phyloP scores from a whole-genome alignment of 352 stramenopile species.

The Phytophthora colocasiae region DNA sequence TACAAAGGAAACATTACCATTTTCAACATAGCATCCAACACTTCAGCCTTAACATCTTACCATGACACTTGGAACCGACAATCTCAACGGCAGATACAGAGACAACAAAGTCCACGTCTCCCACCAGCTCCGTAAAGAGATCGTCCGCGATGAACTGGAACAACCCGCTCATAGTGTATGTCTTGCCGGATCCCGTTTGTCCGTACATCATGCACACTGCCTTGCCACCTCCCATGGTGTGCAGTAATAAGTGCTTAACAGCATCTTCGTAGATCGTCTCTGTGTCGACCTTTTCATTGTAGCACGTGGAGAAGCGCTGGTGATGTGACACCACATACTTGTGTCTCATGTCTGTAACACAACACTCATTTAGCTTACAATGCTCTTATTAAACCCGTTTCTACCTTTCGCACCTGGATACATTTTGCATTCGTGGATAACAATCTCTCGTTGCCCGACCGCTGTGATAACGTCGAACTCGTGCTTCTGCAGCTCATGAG shows the following conservation, averaged over 20 bases:
- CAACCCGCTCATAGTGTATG: constrained; percentile 87
- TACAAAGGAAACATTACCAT: no score
- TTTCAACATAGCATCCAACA: no score
- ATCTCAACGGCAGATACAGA: constrained; percentile 70
- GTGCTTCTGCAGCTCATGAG: constrained; percentile 83
- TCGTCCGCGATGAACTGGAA: constrained; percentile 82
- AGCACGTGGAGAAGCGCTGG: constrained; percentile 80
- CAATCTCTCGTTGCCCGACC: constrained; percentile 59
- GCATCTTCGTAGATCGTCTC: constrained; percentile 81
- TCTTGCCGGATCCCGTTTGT: constrained; percentile 77
- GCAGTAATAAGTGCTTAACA: constrained; percentile 68
- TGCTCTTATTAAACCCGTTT: neutral
- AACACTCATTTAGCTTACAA: neutral
- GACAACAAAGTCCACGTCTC: constrained; percentile 55
- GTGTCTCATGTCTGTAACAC: constrained; percentile 81
- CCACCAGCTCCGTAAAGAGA: constrained; percentile 60
- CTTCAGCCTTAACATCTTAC: constrained; percentile 21
- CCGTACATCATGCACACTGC: constrained; percentile 87
- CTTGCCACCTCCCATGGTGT: constrained; percentile 71
- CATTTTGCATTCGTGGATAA: constrained; percentile 92
- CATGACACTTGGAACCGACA: constrained; percentile 69
- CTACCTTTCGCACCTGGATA: constrained; percentile 54
- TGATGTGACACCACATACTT: constrained; percentile 85
- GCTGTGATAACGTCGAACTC: constrained; percentile 91
- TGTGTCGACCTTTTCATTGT: constrained; percentile 77